These are phyloP conservation scores for Suillus discolor DNA, from an alignment of 768 basidiomycete species.

Conservation along the genomic window DNA sequence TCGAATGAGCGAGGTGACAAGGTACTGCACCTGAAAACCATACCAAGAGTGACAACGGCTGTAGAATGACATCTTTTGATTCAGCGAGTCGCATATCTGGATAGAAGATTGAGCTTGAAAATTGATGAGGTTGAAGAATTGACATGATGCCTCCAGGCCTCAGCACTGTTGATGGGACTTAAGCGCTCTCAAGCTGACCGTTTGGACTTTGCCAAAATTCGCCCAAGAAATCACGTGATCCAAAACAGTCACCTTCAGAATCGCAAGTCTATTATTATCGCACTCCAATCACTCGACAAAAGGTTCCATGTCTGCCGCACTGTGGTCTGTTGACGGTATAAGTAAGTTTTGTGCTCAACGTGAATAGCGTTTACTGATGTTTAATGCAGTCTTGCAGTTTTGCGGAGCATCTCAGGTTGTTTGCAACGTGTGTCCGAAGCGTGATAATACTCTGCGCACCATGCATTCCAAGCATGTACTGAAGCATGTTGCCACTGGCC, in stretches of 20 bases:
- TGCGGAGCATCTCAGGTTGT: neutral
- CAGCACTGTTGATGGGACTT: too few relatives aligned
- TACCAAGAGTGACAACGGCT: neutral
- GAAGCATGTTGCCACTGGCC: neutral
- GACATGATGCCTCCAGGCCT: too few relatives aligned
- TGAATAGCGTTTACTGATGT: neutral
- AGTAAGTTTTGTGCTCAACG: neutral
- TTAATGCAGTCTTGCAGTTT: conserved; percentile 3
- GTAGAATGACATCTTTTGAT: neutral
- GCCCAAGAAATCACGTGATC: too few relatives aligned
- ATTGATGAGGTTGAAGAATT: neutral
- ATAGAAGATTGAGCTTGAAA: neutral
- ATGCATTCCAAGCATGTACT: neutral
- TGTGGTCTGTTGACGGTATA: neutral
- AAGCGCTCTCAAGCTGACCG: too few relatives aligned
- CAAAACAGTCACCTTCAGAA: neutral
- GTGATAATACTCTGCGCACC: neutral
- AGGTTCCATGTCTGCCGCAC: neutral
- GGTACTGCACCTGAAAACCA: neutral
- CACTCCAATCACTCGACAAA: neutral
- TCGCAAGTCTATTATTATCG: neutral
- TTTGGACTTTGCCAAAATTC: too few relatives aligned
- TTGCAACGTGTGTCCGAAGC: neutral
- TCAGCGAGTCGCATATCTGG: neutral
- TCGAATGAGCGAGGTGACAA: neutral